Conservation (phyloP, 2,329 filamentous ascomycete species). For the Trichophyton schoenleinii region DNA sequence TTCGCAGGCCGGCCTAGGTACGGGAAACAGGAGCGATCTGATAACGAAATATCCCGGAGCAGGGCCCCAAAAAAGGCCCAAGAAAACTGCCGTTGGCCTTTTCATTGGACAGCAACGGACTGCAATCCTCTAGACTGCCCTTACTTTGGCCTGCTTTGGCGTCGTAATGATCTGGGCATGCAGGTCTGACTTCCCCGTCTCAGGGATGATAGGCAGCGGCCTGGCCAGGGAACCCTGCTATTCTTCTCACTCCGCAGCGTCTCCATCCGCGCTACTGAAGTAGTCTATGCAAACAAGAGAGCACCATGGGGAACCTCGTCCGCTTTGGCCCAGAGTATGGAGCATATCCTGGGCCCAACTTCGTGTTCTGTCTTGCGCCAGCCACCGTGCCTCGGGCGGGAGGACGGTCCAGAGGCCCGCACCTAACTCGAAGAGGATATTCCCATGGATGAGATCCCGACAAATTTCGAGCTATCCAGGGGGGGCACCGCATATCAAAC, state of each 20-base stretch:
- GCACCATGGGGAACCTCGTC: background rate
- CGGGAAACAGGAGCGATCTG: too few species aligned
- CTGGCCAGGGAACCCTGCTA: background rate
- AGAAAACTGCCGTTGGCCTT: background rate
- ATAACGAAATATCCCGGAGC: too few species aligned
- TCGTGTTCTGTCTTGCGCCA: background rate
- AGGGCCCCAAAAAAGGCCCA: background rate
- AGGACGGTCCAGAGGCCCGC: background rate
- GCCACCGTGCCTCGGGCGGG: constrained; percentile 1
- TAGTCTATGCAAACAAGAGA: background rate
- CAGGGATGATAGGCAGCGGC: background rate
- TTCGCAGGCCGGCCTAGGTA: too few species aligned
- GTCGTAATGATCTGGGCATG: background rate
- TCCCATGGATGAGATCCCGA: background rate
- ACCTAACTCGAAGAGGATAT: background rate
- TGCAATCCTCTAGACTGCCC: too few species aligned
- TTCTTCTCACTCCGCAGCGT: background rate
- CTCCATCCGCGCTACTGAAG: background rate
- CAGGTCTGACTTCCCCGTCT: background rate
- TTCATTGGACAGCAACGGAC: too few species aligned
- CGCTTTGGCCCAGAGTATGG: background rate
- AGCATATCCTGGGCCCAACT: background rate
- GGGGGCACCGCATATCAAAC: background rate
- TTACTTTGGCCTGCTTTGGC: background rate
- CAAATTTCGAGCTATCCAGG: background rate